A percentile compares a stretch with the other conserved stretches of the same genome.
phyloP scores from a whole-genome alignment of 495 filamentous ascomycete species.

The Xylaria curta region DNA sequence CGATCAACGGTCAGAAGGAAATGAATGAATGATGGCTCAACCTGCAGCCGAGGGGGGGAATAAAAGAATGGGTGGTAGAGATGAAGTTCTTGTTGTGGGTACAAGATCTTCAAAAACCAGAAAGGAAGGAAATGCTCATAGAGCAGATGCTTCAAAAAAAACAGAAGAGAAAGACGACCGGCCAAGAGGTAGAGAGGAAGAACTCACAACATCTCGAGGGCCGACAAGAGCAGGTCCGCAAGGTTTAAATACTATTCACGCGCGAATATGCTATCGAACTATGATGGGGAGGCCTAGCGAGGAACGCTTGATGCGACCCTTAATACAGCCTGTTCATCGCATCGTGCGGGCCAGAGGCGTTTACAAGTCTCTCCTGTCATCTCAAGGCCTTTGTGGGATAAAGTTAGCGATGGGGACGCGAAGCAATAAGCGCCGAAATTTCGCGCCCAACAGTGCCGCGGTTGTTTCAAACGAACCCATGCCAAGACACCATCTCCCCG shows the following conservation, averaged over 20 bases:
- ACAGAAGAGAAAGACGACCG: constrained; percentile 5
- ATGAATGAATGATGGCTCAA: constrained; percentile 11
- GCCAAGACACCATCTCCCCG: constrained; percentile 15
- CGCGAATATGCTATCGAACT: constrained; percentile 6
- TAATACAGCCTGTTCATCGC: neutral
- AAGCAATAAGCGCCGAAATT: constrained; percentile 17
- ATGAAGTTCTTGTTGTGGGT: neutral
- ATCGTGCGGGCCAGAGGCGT: neutral
- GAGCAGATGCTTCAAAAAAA: constrained; percentile 17
- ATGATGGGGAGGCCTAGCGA: constrained; percentile 6
- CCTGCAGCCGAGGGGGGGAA: neutral
- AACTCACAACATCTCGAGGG: neutral
- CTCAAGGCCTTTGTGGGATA: neutral
- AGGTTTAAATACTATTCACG: constrained; percentile 6
- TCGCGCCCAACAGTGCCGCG: constrained; percentile 1
- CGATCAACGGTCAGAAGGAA: constrained; percentile 12
- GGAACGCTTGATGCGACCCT: neutral
- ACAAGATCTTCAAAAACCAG: neutral
- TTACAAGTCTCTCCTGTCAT: constrained; percentile 19
- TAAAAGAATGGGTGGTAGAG: neutral
- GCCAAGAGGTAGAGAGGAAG: constrained; percentile 1
- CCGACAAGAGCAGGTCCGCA: neutral
- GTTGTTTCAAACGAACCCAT: constrained; percentile 17
- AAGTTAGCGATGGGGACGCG: neutral
- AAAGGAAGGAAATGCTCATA: constrained; percentile 16